Conservation (phyloP, 2,329 filamentous ascomycete species). For the Clathrospora elynae region DNA sequence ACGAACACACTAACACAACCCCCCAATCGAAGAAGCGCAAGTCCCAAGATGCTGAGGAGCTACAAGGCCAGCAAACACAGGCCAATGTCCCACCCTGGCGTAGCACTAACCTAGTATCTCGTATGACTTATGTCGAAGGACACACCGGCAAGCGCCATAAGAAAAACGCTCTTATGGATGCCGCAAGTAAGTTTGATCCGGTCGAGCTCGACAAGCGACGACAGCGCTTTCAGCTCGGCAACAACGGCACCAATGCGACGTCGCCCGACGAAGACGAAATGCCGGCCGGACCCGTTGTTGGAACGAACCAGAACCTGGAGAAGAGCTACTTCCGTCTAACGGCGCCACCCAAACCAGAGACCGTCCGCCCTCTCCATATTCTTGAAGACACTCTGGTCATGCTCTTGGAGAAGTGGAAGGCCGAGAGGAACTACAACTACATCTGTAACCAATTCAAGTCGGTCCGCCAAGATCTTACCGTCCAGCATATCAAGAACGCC, state of each 20-base stretch:
- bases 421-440: conserved; percentile 92
- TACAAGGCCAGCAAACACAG: conserved; percentile 58
- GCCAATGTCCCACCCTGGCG: conserved; percentile 70
- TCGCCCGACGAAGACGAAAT: conserved; percentile 57
- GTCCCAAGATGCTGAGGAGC: conserved; percentile 63
- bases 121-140: conserved; percentile 66
- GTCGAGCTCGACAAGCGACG: conserved; percentile 85
- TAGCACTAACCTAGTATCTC: conserved; percentile 73
- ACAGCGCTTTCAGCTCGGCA: conserved; percentile 75
- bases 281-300: conserved; percentile 73
- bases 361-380: conserved; percentile 81
- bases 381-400: conserved; percentile 84
- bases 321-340: conserved; percentile 96
- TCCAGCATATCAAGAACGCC: conserved; percentile 94
- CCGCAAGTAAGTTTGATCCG: conserved; percentile 86
- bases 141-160: conserved; percentile 55
- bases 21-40: conserved; percentile 78
- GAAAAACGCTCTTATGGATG: conserved; percentile 56
- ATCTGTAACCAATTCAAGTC: conserved; percentile 99
- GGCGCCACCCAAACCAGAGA: conserved; percentile 82
- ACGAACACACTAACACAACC: conserved; percentile 39
- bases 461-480: conserved; percentile 94
- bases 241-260: conserved; percentile 60
- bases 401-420: conserved; percentile 92
- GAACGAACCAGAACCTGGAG: conserved; percentile 81